A percentile compares a stretch with the other conserved stretches of the same genome.
Evolutionary conservation across 2,329 filamentous ascomycete genomes (phyloP).

Genomic region (Scedosporium minutisporum): DNA sequence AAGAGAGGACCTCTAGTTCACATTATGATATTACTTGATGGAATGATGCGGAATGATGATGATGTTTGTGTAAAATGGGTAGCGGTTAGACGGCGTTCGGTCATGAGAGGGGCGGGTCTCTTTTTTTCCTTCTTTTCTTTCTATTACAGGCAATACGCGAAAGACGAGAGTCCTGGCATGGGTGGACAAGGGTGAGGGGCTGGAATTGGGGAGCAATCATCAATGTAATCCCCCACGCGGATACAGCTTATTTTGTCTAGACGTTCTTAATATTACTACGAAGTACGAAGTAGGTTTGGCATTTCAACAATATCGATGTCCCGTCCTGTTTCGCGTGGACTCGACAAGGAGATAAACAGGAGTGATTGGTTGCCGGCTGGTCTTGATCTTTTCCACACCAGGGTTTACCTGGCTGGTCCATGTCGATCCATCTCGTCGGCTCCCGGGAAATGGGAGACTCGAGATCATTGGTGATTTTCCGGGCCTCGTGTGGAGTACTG

Average conservation of each 20-base stretch:
- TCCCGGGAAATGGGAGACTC: neutral
- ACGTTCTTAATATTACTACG: no score
- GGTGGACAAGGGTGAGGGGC: no score
- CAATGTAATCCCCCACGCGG: no score
- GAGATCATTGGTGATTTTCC: neutral
- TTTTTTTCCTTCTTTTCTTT: no score
- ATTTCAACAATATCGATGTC: no score
- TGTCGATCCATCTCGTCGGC: neutral
- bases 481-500: neutral
- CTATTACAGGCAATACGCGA: neutral
- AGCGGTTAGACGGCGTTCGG: neutral
- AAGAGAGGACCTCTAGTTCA: no score
- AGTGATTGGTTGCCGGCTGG: neutral
- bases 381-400: neutral
- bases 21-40: no score
- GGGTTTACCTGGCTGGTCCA: neutral
- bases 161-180: no score
- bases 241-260: no score
- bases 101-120: neutral
- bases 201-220: no score
- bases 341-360: neutral
- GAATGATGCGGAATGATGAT: neutral
- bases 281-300: no score
- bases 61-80: neutral
- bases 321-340: neutral